Evolutionary conservation across 2,329 filamentous ascomycete genomes (phyloP).

Genomic region (Botrytis aclada): DNA sequence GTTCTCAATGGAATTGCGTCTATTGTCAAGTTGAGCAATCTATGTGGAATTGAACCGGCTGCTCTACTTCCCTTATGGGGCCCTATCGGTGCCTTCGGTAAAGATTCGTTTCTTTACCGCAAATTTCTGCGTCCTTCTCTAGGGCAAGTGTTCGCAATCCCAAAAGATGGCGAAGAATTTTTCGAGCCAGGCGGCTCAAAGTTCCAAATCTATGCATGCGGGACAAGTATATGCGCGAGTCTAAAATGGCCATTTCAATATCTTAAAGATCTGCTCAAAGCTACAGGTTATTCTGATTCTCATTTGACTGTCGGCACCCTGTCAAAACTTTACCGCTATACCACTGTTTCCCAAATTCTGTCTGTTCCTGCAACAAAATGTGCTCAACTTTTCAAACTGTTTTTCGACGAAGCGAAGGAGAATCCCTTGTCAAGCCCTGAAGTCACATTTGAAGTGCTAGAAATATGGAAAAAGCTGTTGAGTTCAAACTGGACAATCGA

Average conservation of each 20-base stretch:
- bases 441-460: neutral
- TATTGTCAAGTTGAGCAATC: neutral
- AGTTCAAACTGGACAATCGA: neutral
- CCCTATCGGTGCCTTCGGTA: neutral
- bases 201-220: neutral
- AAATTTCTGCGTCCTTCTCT: neutral
- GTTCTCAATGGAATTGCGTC: neutral
- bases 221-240: neutral
- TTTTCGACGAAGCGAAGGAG: neutral
- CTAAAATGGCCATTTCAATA: neutral
- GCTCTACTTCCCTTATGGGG: neutral
- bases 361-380: neutral
- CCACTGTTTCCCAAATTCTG: neutral
- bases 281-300: neutral
- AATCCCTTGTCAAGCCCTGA: neutral
- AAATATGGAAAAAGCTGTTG: neutral
- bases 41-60: neutral
- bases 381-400: neutral
- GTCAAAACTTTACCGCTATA: neutral
- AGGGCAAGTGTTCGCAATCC: neutral
- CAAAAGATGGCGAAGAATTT: neutral
- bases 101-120: neutral
- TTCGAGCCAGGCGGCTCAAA: neutral
- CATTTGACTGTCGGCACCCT: neutral
- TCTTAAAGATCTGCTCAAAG: neutral